Evolutionary conservation across 2,329 filamentous ascomycete genomes (phyloP).

Genomic region (Pseudogymnoascus sp.): DNA sequence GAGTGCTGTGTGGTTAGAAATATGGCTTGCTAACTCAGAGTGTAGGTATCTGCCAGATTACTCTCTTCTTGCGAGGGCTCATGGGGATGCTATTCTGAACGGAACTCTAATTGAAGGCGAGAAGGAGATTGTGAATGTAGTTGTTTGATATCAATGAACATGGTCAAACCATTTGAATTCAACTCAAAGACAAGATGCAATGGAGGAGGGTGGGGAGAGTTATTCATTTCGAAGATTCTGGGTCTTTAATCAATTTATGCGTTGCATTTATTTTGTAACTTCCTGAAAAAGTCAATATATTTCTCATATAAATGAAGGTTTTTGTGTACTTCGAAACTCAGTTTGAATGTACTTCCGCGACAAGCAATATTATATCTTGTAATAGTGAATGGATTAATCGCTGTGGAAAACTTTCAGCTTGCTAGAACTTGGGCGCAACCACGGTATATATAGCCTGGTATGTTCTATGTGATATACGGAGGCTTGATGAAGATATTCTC

Average conservation of each 20-base stretch:
- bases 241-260: background rate
- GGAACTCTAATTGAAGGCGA: constrained; percentile 52
- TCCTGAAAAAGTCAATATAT: background rate
- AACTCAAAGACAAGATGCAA: background rate
- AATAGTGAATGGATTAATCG: too few relatives aligned
- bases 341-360: constrained; percentile 15
- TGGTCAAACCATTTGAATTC: background rate
- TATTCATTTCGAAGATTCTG: background rate
- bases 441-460: background rate
- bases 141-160: background rate
- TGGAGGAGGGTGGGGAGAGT: background rate
- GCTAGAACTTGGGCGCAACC: background rate
- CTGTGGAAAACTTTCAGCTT: background rate
- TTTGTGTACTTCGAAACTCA: background rate
- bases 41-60: constrained; percentile 52
- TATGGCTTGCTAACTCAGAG: constrained; percentile 3
- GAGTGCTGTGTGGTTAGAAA: background rate
- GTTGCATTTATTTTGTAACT: background rate
- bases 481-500: background rate
- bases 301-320: too few relatives aligned
- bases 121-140: constrained; percentile 22
- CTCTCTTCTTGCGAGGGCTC: constrained; percentile 52
- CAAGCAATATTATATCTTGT: background rate
- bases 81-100: constrained; percentile 50
- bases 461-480: background rate